Conservation (phyloP, 306 rosid genomes). For the Psophocarpus tetragonolobus region DNA sequence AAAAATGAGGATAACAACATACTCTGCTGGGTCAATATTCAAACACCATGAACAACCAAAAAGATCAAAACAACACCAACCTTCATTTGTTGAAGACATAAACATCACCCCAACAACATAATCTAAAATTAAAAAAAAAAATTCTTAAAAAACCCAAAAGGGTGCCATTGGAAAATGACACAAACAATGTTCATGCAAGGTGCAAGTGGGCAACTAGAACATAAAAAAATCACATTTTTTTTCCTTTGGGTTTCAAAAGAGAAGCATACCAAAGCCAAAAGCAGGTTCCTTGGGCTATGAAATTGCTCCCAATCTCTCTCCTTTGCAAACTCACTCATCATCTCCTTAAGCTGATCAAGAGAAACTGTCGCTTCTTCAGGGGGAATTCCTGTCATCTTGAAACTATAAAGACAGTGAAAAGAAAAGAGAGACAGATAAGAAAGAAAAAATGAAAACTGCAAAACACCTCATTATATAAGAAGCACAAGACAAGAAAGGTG, state of each 20-base stretch:
- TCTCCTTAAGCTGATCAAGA: slow-evolving; percentile 59
- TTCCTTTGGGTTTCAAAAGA: not conserved
- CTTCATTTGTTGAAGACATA: slow-evolving; percentile 19
- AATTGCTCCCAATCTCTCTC: slow-evolving; percentile 71
- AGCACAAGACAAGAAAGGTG: not conserved
- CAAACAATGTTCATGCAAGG: not conserved
- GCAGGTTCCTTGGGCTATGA: slow-evolving; percentile 88
- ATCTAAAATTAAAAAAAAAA: not conserved
- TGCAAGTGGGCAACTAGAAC: not conserved
- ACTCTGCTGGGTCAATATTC: not conserved
- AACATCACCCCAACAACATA: not conserved
- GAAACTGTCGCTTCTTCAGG: slow-evolving; percentile 43
- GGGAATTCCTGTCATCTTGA: slow-evolving; percentile 47
- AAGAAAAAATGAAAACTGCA: not conserved
- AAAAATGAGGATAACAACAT: not conserved
- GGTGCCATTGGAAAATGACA: not conserved
- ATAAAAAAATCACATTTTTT: not conserved
- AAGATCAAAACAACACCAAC: not conserved
- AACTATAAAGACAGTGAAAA: not conserved
- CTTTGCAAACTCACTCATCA: slow-evolving; percentile 62
- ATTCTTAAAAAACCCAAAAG: not conserved
- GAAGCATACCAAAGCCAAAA: slow-evolving; percentile 68
- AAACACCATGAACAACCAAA: not conserved
- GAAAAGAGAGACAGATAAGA: not conserved
- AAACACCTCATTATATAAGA: not conserved